Evolutionary conservation across 257 asterid genomes (phyloP).

Genomic region (Echium plantagineum): DNA sequence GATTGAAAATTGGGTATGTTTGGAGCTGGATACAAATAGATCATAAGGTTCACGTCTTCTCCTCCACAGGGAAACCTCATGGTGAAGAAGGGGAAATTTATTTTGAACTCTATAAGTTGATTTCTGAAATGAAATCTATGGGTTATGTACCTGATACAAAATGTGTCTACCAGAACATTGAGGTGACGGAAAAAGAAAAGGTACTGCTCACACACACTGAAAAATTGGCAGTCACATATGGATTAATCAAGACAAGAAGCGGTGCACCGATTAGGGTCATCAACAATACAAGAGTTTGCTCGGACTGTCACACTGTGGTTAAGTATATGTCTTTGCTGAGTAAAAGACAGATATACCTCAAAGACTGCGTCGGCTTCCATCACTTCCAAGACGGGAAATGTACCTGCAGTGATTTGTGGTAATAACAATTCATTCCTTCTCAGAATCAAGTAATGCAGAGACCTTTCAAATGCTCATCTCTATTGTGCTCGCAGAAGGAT

Average conservation of each 20-base stretch:
- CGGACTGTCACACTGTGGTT: slow-evolving; percentile 48
- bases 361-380: slow-evolving; percentile 48
- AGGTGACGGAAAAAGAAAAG: slow-evolving; percentile 43
- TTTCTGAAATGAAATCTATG: slow-evolving; percentile 36
- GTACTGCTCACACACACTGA: slow-evolving; percentile 45
- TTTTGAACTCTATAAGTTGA: slow-evolving; percentile 43
- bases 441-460: too few relatives aligned
- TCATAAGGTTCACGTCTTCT: slow-evolving; percentile 30
- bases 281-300: slow-evolving; percentile 43
- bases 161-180: slow-evolving; percentile 35
- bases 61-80: slow-evolving; percentile 37
- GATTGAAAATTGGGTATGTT: slow-evolving; percentile 28
- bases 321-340: slow-evolving; percentile 39
- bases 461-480: too few relatives aligned
- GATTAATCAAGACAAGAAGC: slow-evolving; percentile 29
- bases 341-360: slow-evolving; percentile 38
- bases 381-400: slow-evolving; percentile 48
- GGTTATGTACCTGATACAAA: slow-evolving; percentile 42
- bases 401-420: slow-evolving; percentile 52
- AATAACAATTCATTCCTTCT: neutral
- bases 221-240: slow-evolving; percentile 46
- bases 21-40: slow-evolving; percentile 51
- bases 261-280: slow-evolving; percentile 36
- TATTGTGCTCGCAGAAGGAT: too few relatives aligned
- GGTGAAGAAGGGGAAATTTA: slow-evolving; percentile 41